Conservation (phyloP, 306 rosid genomes). For the Macrotyloma uniflorum region DNA sequence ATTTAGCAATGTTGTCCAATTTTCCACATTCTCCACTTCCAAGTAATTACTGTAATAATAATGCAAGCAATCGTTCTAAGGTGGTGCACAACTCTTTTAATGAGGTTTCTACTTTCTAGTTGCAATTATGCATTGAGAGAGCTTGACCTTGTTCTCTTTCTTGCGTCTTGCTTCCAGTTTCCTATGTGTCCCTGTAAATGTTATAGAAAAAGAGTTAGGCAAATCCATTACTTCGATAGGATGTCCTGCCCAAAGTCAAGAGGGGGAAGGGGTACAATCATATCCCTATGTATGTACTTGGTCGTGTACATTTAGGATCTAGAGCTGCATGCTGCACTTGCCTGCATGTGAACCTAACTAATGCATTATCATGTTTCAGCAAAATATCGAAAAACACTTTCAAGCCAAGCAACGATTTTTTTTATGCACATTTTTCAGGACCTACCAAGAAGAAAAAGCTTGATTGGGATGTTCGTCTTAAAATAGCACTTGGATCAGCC, state of each 20-base stretch:
- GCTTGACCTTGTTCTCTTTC: too few relatives aligned
- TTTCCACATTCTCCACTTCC: neutral
- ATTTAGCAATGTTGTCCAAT: neutral
- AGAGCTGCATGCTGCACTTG: neutral
- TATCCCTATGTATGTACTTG: neutral
- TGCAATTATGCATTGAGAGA: neutral
- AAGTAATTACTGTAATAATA: neutral
- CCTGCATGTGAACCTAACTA: neutral
- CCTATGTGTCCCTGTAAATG: neutral
- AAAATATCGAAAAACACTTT: neutral
- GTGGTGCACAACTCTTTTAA: neutral
- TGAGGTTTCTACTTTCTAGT: neutral
- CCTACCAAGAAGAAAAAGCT: slow-evolving; percentile 66
- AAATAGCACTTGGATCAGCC: slow-evolving; percentile 80
- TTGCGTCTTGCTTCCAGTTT: neutral
- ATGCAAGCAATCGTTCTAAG: neutral
- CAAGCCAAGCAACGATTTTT: neutral
- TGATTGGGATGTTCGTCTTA: slow-evolving; percentile 75
- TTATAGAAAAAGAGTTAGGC: neutral
- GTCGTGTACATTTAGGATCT: neutral
- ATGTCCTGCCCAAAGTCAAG: neutral
- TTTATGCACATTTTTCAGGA: slow-evolving; percentile 37
- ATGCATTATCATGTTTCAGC: neutral
- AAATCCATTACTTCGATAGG: neutral
- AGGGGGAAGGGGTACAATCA: neutral